Percentiles rank a stretch among this genome's conserved stretches.
Evolutionary conservation across 1,284 basidiomycete genomes (phyloP).

Genomic region (Mycosarcoma maydis): DNA sequence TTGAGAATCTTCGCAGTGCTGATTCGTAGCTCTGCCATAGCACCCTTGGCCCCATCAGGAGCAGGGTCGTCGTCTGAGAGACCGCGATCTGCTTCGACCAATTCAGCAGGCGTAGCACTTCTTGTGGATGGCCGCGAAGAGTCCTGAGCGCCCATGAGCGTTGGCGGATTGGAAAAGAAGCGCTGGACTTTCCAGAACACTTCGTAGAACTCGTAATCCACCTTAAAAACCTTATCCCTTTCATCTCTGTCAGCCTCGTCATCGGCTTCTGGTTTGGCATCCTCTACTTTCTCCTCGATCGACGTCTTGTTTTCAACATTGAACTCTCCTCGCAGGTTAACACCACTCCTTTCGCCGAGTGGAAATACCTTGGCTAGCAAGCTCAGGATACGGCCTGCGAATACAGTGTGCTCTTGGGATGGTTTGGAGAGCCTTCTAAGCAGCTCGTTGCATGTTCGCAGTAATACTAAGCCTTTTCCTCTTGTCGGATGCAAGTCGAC

Average conservation of each 20-base stretch:
- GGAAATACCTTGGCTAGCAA: conserved; percentile 86
- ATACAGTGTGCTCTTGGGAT: conserved; percentile 78
- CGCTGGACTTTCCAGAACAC: conserved; percentile 61
- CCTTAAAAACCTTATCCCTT: conserved; percentile 45
- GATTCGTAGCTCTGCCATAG: conserved; percentile 46
- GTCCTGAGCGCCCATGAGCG: conserved; percentile 42
- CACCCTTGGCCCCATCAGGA: conserved; percentile 46
- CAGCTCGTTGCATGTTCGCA: conserved; percentile 86
- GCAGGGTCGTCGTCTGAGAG: conserved; percentile 43
- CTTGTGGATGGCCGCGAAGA: conserved; percentile 27
- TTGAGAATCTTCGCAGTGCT: conserved; percentile 49
- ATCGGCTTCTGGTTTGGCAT: conserved; percentile 12
- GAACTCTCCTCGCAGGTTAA: conserved; percentile 83
- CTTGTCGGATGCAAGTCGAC: conserved; percentile 78
- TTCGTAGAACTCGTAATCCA: conserved; percentile 50
- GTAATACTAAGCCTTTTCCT: conserved; percentile 83
- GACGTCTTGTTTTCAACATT: conserved; percentile 73
- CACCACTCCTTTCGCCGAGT: conserved; percentile 85
- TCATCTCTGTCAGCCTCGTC: conserved; percentile 24
- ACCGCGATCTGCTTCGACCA: conserved; percentile 4
- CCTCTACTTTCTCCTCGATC: conserved; percentile 37
- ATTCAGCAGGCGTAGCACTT: conserved; percentile 25
- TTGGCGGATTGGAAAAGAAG: conserved; percentile 57
- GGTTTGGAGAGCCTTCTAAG: conserved; percentile 83
- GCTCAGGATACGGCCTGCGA: conserved; percentile 86